Evolutionary conservation across 2,329 filamentous ascomycete species (phyloP).

Genomic region (Penicillium sp.): DNA sequence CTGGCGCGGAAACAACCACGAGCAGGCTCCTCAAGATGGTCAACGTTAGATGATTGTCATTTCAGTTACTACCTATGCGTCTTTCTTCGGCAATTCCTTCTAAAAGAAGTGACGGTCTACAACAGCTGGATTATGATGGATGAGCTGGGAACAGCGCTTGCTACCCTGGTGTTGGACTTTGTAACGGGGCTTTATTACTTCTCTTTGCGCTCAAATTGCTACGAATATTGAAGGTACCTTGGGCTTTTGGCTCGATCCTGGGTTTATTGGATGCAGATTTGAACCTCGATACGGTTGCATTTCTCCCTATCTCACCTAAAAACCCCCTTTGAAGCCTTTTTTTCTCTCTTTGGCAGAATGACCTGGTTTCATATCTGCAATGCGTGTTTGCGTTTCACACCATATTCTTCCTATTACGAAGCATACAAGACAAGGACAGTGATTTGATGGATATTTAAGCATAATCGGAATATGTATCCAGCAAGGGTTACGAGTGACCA

Average conservation of each 20-base stretch:
- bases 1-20: slow-evolving; percentile 25
- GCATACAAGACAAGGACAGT: background rate
- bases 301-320: background rate
- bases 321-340: background rate
- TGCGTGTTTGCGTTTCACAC: background rate
- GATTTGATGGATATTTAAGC: background rate
- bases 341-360: background rate
- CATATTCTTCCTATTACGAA: background rate
- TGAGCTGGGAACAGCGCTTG: background rate
- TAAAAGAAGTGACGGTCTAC: slow-evolving; percentile 14
- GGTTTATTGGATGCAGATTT: background rate
- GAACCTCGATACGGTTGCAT: background rate
- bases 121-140: background rate
- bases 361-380: background rate
- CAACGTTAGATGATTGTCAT: slow-evolving; percentile 11
- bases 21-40: slow-evolving; percentile 19
- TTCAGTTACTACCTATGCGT: background rate
- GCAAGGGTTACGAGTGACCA: background rate
- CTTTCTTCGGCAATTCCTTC: background rate
- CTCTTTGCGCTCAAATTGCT: background rate
- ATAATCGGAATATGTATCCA: background rate
- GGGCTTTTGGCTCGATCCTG: background rate
- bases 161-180: background rate
- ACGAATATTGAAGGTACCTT: background rate
- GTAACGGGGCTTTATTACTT: background rate